Base-by-base conservation (phyloP, 2,329 filamentous ascomycete species). In the Furcasterigmium sp. region DNA sequence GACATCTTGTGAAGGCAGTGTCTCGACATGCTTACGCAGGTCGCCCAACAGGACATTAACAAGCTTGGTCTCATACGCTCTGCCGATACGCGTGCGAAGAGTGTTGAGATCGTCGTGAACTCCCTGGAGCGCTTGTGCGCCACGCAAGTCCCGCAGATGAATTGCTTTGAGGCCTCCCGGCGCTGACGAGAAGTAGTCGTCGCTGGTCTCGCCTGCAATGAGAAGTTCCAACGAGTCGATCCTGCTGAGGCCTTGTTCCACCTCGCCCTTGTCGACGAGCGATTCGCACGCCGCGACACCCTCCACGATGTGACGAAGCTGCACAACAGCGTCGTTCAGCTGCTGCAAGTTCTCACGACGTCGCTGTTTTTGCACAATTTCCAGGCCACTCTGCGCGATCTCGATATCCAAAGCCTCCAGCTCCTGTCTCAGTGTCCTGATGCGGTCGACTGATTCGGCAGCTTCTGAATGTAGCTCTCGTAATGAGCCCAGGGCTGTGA, bases 391-490 rank as follows among this genome's bases (percentile, higher is more conserved):
- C 3, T 88, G 70, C 2, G 90, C 91, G 63, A 97, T 88, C 53
- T 96, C 89, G 44, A 85, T 75, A 58, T 98, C 93, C 6, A 98
- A 73, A 30, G 80, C 81, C 46, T 83, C 75, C 0, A 98, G 69
- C 56, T 97, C 91, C 53, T 82, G 79, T 45, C 93, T 77, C 32
- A 98, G 62, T 0, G 77, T 74, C 57, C 90, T 89, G 46, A 98
- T 98, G 48, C 87, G 82, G 8, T 84, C 75, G 2, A 98, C 91
- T 3, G 91, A 97, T 45, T 94, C 87, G 10, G 90, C 85, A 7
- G 93, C 91, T 63, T 98, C 93, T 0, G 85, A 85, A 60, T 98
- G 91, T 10, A 98, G 71, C 59, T 96, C 89, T 51, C 89, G 85
- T 26, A 98, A 70, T 1, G 91, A 95, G 1, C 93, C 91, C 1